phyloP scores from a whole-genome alignment of 2,329 filamentous ascomycete species.

The Alternaria tenuissima region DNA sequence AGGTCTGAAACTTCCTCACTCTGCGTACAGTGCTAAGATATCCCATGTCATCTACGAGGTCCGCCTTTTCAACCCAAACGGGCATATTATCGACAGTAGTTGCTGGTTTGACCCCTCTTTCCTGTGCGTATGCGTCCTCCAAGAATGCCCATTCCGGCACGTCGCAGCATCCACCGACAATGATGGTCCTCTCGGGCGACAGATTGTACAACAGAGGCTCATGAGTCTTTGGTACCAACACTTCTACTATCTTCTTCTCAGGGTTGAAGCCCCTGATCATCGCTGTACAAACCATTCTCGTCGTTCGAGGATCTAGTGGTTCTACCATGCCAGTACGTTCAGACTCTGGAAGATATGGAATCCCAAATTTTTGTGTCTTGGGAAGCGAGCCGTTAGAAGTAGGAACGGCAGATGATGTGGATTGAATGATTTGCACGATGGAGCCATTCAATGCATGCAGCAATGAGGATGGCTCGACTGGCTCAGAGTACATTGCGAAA shows the following conservation, averaged over 20 bases:
- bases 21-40: slow-evolving; percentile 40
- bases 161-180: slow-evolving; percentile 45
- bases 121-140: slow-evolving; percentile 37
- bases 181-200: slow-evolving; percentile 38
- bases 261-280: slow-evolving; percentile 75
- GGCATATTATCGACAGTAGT: background rate
- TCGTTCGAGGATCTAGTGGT: slow-evolving; percentile 67
- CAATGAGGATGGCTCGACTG: slow-evolving; percentile 66
- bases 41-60: slow-evolving; percentile 37
- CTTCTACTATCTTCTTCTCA: slow-evolving; percentile 62
- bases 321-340: slow-evolving; percentile 54
- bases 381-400: slow-evolving; percentile 42
- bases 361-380: slow-evolving; percentile 58
- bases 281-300: slow-evolving; percentile 68
- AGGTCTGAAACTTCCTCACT: slow-evolving; percentile 42
- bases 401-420: slow-evolving; percentile 59
- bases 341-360: slow-evolving; percentile 68
- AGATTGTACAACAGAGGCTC: slow-evolving; percentile 32
- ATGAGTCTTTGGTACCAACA: slow-evolving; percentile 68
- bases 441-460: slow-evolving; percentile 73
- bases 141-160: slow-evolving; percentile 47
- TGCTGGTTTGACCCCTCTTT: background rate
- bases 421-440: slow-evolving; percentile 71
- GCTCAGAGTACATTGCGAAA: slow-evolving; percentile 72
- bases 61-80: slow-evolving; percentile 33